phyloP scores from a whole-genome alignment of 441 rosid species.

The Corymbia citriodora region DNA sequence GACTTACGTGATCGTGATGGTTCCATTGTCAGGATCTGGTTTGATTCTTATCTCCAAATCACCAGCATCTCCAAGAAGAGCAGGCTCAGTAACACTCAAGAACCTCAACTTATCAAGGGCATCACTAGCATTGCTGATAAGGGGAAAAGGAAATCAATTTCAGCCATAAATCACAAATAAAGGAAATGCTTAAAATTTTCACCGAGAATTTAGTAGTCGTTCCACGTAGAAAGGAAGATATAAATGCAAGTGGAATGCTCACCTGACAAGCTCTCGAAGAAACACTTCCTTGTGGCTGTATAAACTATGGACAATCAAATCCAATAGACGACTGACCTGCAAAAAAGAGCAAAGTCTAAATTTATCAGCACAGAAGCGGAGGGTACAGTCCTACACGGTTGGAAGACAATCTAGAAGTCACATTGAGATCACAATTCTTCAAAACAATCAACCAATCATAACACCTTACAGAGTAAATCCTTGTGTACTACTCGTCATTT shows the following conservation, averaged over 20 bases:
- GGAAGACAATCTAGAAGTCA: not conserved
- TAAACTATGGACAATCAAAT: slow-evolving; percentile 97
- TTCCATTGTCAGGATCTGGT: slow-evolving; percentile 87
- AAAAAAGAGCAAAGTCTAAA: slow-evolving; percentile 4
- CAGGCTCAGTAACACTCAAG: slow-evolving; percentile 88
- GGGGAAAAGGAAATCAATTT: slow-evolving; percentile 7
- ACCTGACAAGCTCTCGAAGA: slow-evolving; percentile 96
- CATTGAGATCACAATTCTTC: not conserved
- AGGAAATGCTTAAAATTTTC: not conserved
- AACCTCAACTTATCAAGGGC: slow-evolving; percentile 96
- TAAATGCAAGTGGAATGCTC: slow-evolving; percentile 1
- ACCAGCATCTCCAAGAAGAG: slow-evolving; percentile 88
- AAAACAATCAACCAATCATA: not conserved
- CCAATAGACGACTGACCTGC: slow-evolving; percentile 92
- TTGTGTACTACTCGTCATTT: not conserved
- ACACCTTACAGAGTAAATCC: not conserved
- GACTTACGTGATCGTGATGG: slow-evolving; percentile 68
- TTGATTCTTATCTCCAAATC: slow-evolving; percentile 84
- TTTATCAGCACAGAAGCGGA: not conserved
- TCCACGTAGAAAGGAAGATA: not conserved
- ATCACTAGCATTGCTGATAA: slow-evolving; percentile 91
- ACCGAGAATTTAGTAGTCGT: not conserved
- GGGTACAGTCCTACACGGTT: not conserved
- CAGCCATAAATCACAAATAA: not conserved
- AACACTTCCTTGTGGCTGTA: slow-evolving; percentile 98